Conservation (phyloP, 805 yeast genomes). For the Lipomyces mesembrius region DNA sequence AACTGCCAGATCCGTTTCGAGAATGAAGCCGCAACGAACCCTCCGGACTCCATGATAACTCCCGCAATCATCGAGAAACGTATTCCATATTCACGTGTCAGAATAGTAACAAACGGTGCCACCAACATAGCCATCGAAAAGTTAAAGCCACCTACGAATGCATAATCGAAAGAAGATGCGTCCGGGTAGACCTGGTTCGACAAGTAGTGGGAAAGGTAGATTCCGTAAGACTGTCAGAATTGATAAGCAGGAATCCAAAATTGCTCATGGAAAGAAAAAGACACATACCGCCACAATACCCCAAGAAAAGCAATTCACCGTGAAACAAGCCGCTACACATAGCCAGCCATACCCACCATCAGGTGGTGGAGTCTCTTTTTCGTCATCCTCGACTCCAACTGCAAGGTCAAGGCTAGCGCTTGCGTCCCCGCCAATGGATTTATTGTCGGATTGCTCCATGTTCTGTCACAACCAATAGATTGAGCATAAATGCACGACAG, state of each 20-base stretch:
- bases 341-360: constrained; percentile 41
- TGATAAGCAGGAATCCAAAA: not conserved
- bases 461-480: not conserved
- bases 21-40: constrained; percentile 1
- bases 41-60: not conserved
- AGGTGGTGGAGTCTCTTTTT: constrained; percentile 3
- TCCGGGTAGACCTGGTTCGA: constrained; percentile 5
- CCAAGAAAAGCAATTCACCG: constrained; percentile 7
- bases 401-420: not conserved
- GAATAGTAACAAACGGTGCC: constrained; percentile 8
- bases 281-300: constrained; percentile 9
- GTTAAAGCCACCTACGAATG: constrained; percentile 9
- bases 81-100: constrained; percentile 3
- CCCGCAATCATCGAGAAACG: not conserved
- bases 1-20: constrained; percentile 50
- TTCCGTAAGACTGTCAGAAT: constrained; percentile 2
- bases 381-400: not conserved
- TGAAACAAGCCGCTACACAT: constrained; percentile 7
- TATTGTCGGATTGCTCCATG: not conserved
- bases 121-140: constrained; percentile 10
- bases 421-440: not conserved
- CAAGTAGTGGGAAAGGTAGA: constrained; percentile 13
- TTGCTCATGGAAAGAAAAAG: not conserved
- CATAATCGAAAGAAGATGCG: constrained; percentile 8
- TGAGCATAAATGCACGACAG: no score